Evolutionary conservation across 805 yeast species (phyloP), one percentile per base, ranked within the genome.

Genomic region (Ogataea siamensis): DNA sequence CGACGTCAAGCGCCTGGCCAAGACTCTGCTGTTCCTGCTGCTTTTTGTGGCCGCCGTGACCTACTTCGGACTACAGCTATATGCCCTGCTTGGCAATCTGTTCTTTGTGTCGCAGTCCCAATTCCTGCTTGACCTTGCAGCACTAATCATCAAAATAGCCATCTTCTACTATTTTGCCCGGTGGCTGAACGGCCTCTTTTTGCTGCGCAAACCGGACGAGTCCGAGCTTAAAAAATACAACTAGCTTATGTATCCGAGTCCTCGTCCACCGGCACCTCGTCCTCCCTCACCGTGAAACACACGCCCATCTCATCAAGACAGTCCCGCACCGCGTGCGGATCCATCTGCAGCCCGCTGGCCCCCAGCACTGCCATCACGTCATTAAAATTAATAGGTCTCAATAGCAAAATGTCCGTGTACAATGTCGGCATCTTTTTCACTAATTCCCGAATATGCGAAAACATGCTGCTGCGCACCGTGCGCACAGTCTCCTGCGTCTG

Each of bases 281-380:
- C 30, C 15, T 33, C 41, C n/a, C 27, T 24, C 15, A 34, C 37
- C 22, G 57, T 50, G 46, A 54, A 50, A 42, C 57, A 50, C 4
- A 60, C 35, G 3, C 65, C 64, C 27, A 57, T 28, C 14, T 47
- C 49, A 34, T 62, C 66, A 19, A 61, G 39, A 29, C 53, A 49
- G 5, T 51, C 51, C 9, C 49, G 35, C 4, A 61, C 42, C 16
- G 51, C 16, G 3, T 36, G 37, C 2, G 39, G 31, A 12, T 60
- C 60, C 7, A 49, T 28, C n/a, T 45, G 43, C 8, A 49, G 28
- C 22, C 49, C 48, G n/a, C 42, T 43, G 3, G 26, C 17, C 5
- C 24, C 45, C 21, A 58, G 37, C n/a, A 40, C 17, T 10, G 34
- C 33, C 14, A 37, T 32, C 18, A 60, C 42, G 4, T 34, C 38